phyloP scores from a whole-genome alignment of 345 rosid genomes.

The Reutealis trisperma region DNA sequence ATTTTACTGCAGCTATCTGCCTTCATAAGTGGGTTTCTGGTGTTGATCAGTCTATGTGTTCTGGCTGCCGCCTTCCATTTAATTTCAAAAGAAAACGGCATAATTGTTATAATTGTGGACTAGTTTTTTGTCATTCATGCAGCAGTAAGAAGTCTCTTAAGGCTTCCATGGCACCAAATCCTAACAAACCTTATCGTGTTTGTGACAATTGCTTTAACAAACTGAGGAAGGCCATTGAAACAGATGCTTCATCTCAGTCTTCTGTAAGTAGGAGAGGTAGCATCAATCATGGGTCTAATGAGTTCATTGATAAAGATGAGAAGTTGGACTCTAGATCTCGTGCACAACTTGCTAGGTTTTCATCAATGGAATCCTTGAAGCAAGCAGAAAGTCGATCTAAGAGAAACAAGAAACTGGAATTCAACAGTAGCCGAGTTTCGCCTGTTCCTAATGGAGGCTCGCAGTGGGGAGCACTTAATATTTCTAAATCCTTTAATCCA shows the following conservation, averaged over 20 bases:
- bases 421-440: constrained; percentile 94
- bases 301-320: constrained; percentile 68
- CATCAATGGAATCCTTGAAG: constrained; percentile 83
- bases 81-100: constrained; percentile 84
- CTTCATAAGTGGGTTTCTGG: constrained; percentile 97
- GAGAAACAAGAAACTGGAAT: constrained; percentile 88
- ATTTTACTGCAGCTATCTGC: constrained; percentile 94
- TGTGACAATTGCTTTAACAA: constrained; percentile 88
- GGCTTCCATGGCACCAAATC: constrained; percentile 99
- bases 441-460: constrained; percentile 90
- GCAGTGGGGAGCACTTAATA: constrained; percentile 79
- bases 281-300: constrained; percentile 57
- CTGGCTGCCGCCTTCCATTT: constrained; percentile 94
- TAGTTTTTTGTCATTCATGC: constrained; percentile 93
- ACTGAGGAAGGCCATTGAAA: constrained; percentile 70
- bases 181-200: constrained; percentile 85
- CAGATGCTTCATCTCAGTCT: constrained; percentile 66
- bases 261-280: constrained; percentile 77
- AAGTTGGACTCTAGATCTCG: constrained; percentile 78
- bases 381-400: constrained; percentile 68
- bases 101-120: constrained; percentile 84
- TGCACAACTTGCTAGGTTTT: constrained; percentile 77
- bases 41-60: constrained; percentile 96
- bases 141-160: constrained; percentile 83
- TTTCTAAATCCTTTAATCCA: constrained; percentile 79